Base-by-base conservation (phyloP, 495 filamentous ascomycete species). In the Penicillium fimorum region DNA sequence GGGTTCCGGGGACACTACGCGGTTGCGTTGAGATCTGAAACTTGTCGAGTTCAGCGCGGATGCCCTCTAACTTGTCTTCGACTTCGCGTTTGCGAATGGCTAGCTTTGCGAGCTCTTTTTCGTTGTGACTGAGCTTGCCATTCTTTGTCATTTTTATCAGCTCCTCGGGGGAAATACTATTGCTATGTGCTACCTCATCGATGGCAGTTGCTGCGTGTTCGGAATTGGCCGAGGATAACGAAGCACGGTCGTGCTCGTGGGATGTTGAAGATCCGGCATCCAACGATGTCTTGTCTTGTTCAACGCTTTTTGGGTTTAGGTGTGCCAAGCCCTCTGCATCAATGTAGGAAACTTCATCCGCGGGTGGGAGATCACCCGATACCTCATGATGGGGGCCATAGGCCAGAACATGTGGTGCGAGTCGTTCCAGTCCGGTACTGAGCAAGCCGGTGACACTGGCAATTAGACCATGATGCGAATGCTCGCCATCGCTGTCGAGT, bases 91-190 rank as follows among this genome's bases (percentile, higher is more conserved):
- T 87, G 55, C 86, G 84, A 7, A 86, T 77, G 12, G 89, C 80
- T 1, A 96, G 81, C 58, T 92, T 94, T 38, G 75, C 72, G 3
- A 96, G 78, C 10, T 94, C 89, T 57, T 86, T 88, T 32, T 92
- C 85, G 56, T 90, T 77, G 40, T 78, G 77, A 1, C 74, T 70
- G n/a, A 70, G 59, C 33, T 72, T 76, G 60, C 70, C 63, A 10
- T 66, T 67, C 49, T 71, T 69, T 42, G 63, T 63, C 44, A 63
- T 62, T 59, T 68, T 52, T 46, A 69, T 67, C 24, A 66, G 47
- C 20, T 70, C 64, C n/a, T 48, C 49, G 9, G 55, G 64, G 0
- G 66, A 48, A 27, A 70, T 49, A 44, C 65, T 64, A 32, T 60
- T 63, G 15, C 22, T 22, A 1, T 65, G 65, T 3, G 67, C 43